Percentiles rank a stretch among this genome's conserved stretches.
These are phyloP conservation scores for Aspergillus aculeatus DNA, from an alignment of 2,329 filamentous ascomycete species.

Conservation along the genomic window DNA sequence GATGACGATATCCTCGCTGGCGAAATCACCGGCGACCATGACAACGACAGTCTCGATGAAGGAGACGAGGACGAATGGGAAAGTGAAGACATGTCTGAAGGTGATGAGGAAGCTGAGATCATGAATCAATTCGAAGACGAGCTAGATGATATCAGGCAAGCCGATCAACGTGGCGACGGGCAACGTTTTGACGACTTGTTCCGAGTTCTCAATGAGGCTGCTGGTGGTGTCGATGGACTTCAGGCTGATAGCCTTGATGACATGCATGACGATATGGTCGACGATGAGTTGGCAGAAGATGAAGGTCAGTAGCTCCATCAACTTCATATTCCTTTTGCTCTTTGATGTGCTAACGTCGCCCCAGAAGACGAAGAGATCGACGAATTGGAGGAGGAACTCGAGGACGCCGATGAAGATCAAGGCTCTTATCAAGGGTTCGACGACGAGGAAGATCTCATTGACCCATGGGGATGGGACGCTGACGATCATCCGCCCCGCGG, in stretches of 20 bases:
- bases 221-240: conserved; percentile 44
- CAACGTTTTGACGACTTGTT: conserved; percentile 48
- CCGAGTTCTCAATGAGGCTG: conserved; percentile 43
- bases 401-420: conserved; percentile 47
- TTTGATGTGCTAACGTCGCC: conserved; percentile 34
- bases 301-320: conserved; percentile 46
- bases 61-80: conserved; percentile 52
- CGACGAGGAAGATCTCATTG: conserved; percentile 39
- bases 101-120: conserved; percentile 47
- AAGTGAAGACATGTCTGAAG: conserved; percentile 49
- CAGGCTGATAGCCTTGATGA: conserved; percentile 50
- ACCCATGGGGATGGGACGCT: conserved; percentile 53
- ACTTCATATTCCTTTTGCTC: not conserved
- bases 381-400: conserved; percentile 47
- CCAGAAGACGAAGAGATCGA: conserved; percentile 58
- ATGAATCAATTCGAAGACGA: conserved; percentile 46
- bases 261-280: conserved; percentile 45
- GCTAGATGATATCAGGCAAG: conserved; percentile 41
- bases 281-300: conserved; percentile 59
- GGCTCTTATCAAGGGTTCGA: conserved; percentile 42
- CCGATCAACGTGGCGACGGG: conserved; percentile 42
- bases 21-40: conserved; percentile 58
- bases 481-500: conserved; percentile 52
- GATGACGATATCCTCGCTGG: conserved; percentile 52
- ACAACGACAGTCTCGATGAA: conserved; percentile 49